These are phyloP conservation scores for Claviceps sp. DNA, from an alignment of 2,329 filamentous ascomycete species.

Conservation along the genomic window DNA sequence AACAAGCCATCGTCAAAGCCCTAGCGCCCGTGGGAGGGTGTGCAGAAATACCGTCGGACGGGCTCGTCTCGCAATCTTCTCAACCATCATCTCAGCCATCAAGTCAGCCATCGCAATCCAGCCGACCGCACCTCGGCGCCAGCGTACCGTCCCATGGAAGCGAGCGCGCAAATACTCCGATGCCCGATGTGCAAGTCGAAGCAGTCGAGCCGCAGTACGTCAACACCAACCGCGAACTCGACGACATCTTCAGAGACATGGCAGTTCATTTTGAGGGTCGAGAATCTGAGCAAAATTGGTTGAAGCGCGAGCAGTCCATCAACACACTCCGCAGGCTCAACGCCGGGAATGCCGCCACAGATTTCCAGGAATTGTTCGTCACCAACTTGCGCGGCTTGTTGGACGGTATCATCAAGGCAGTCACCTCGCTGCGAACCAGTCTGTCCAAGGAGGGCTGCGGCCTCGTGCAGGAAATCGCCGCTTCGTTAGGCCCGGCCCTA, in stretches of 20 bases:
- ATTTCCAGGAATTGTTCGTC: conserved; percentile 61
- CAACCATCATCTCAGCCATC: neutral
- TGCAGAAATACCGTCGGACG: conserved; percentile 27
- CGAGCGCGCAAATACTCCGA: conserved; percentile 46
- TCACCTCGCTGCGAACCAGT: conserved; percentile 76
- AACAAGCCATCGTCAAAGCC: conserved; percentile 64
- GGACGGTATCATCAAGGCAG: conserved; percentile 78
- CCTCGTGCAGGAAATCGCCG: conserved; percentile 73
- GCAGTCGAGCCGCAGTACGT: conserved; percentile 69
- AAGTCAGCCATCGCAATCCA: conserved; percentile 11
- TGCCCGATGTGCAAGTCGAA: conserved; percentile 52
- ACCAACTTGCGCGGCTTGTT: conserved; percentile 57
- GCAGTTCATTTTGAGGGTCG: conserved; percentile 68
- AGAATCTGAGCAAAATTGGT: conserved; percentile 86
- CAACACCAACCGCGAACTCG: conserved; percentile 74
- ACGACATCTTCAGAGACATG: conserved; percentile 78
- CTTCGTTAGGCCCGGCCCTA: conserved; percentile 60
- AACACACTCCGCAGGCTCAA: conserved; percentile 64
- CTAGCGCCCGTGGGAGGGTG: conserved; percentile 41
- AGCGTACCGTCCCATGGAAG: conserved; percentile 35
- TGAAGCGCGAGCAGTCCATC: conserved; percentile 69
- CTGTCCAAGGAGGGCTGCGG: conserved; percentile 76
- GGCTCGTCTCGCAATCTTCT: conserved; percentile 18
- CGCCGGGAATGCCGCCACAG: conserved; percentile 68
- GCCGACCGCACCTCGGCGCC: conserved; percentile 32